phyloP scores from a whole-genome alignment of 2,329 filamentous ascomycete genomes.

The Microascus cirrosus region DNA sequence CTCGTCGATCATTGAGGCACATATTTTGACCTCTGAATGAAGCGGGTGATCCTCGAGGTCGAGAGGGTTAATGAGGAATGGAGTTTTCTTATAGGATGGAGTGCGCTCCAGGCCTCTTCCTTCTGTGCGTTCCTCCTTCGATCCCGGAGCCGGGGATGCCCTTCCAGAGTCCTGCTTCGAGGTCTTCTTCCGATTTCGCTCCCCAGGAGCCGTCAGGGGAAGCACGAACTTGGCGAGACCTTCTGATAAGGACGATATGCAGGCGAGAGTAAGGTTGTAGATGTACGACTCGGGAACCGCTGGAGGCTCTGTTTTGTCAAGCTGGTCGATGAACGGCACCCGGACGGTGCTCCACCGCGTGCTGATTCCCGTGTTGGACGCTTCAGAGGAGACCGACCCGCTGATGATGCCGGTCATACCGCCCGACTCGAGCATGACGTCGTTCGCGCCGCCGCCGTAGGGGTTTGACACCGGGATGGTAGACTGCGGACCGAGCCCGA shows the following conservation, averaged over 20 bases:
- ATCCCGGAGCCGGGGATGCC: slow-evolving; percentile 27
- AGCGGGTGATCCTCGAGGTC: slow-evolving; percentile 62
- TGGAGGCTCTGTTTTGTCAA: slow-evolving; percentile 84
- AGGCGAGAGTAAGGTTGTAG: slow-evolving; percentile 79
- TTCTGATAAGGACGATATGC: slow-evolving; percentile 83
- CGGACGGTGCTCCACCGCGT: slow-evolving; percentile 82
- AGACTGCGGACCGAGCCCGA: slow-evolving; percentile 82
- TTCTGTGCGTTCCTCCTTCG: slow-evolving; percentile 9
- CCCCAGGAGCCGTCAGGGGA: slow-evolving; percentile 75
- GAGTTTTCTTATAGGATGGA: slow-evolving; percentile 61
- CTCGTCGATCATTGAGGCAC: slow-evolving; percentile 72
- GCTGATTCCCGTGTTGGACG: slow-evolving; percentile 68
- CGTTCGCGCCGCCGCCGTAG: slow-evolving; percentile 48
- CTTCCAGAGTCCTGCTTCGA: slow-evolving; percentile 30
- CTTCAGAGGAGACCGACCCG: slow-evolving; percentile 54
- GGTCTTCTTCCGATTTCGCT: slow-evolving; percentile 43
- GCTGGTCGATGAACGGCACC: slow-evolving; percentile 81
- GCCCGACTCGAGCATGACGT: slow-evolving; percentile 81
- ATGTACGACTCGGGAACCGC: slow-evolving; percentile 83
- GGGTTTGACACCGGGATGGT: slow-evolving; percentile 60
- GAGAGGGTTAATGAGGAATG: slow-evolving; percentile 76
- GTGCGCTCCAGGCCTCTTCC: slow-evolving; percentile 27
- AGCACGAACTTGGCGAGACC: slow-evolving; percentile 88
- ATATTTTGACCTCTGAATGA: slow-evolving; percentile 59
- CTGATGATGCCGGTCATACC: slow-evolving; percentile 82